Percentiles rank a stretch among this genome's conserved stretches.
Conservation (phyloP, 1,139 yeast genomes). For the Barnettozyma hawaiiensis region DNA sequence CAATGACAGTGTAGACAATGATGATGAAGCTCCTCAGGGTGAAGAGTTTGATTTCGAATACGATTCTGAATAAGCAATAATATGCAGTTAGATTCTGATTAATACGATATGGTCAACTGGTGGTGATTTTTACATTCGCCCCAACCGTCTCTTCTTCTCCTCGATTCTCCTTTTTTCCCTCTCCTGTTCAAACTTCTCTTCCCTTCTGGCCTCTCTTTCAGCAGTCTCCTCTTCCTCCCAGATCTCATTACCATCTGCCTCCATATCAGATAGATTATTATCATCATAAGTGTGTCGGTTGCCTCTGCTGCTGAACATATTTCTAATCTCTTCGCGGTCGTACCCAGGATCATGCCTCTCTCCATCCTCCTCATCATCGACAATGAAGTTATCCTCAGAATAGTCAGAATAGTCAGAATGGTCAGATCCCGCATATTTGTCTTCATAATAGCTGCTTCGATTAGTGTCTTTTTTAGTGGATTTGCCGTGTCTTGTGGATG, state of each 20-base stretch:
- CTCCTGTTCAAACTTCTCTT: conserved; percentile 58
- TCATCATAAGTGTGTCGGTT: conserved; percentile 41
- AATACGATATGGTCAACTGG: too few relatives aligned
- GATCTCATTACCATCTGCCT: conserved; percentile 86
- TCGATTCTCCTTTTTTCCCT: conserved; percentile 47
- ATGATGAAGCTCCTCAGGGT: conserved; percentile 18
- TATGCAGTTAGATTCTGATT: too few relatives aligned
- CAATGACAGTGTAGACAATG: conserved; percentile 1
- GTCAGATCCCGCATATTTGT: not conserved
- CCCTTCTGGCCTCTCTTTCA: conserved; percentile 52
- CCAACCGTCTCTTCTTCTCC: conserved; percentile 36
- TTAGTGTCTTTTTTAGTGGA: conserved; percentile 16
- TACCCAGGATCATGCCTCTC: conserved; percentile 38
- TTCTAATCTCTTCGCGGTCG: conserved; percentile 86
- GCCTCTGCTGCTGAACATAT: conserved; percentile 62
- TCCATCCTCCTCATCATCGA: conserved; percentile 43
- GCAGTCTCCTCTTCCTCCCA: conserved; percentile 75
- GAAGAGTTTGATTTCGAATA: conserved; percentile 35
- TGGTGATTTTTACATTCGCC: conserved; percentile 9
- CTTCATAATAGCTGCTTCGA: not conserved
- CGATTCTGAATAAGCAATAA: conserved; percentile 28
- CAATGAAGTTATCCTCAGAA: conserved; percentile 38
- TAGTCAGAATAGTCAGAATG: not conserved
- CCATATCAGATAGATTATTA: conserved; percentile 79
- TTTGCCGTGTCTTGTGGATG: not conserved